phyloP scores from a whole-genome alignment of 225 moss, liverwort and hornwort species.

The Takakia lepidozioides region DNA sequence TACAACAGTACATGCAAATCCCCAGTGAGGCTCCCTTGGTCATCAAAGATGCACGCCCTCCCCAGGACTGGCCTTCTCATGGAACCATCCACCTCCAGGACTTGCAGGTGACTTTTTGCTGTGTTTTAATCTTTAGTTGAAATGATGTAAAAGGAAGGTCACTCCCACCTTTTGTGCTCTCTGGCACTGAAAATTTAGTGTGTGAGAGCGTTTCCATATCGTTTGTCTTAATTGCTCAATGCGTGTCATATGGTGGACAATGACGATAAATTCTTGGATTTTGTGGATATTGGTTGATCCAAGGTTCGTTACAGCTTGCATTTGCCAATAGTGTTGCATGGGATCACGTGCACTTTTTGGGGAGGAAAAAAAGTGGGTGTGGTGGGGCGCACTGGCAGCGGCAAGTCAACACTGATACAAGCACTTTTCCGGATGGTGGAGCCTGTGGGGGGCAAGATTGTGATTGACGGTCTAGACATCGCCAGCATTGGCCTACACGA shows the following conservation, averaged over 20 bases:
- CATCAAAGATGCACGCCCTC: constrained; percentile 51
- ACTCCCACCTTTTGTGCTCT: background rate
- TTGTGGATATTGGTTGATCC: constrained; percentile 1
- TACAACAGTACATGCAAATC: constrained; percentile 67
- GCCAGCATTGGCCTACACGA: constrained; percentile 71
- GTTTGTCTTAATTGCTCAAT: no score
- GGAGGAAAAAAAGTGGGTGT: constrained; percentile 72
- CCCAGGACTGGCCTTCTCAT: constrained; percentile 58
- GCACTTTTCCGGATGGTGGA: constrained; percentile 74
- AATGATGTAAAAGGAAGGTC: background rate
- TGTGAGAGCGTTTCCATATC: no score
- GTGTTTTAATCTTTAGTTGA: background rate
- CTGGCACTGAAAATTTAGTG: no score
- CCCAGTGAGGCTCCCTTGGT: constrained; percentile 63
- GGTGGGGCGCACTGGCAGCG: constrained; percentile 78
- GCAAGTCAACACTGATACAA: constrained; percentile 75
- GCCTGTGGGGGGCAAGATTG: constrained; percentile 58
- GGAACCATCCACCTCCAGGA: constrained; percentile 69
- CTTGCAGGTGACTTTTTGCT: constrained; percentile 44
- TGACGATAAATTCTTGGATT: background rate
- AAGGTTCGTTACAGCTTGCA: constrained; percentile 55
- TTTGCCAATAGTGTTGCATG: constrained; percentile 63
- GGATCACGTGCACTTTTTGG: constrained; percentile 62
- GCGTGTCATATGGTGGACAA: background rate
- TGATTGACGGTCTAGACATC: constrained; percentile 71